Base-by-base conservation (phyloP, 345 rosid species). In the Hypericum perforatum region DNA sequence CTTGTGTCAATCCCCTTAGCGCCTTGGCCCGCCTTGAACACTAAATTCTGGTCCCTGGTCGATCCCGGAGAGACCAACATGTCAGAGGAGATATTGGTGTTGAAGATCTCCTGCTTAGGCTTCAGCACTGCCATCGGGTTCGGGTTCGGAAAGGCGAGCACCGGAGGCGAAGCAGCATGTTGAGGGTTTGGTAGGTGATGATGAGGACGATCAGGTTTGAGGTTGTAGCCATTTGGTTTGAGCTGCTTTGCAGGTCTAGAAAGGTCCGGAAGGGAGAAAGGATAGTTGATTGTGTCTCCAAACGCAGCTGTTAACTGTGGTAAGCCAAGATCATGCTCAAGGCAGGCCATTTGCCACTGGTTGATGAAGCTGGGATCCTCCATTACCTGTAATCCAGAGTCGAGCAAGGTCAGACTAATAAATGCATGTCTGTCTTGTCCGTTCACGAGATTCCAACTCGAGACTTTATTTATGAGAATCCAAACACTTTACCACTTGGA, bases 261-360 rank as follows among this genome's bases (percentile, higher is more conserved):
- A 15, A 37, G 54, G 53, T 37, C 13, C 3, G 22, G n/a, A 7
- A 42, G 46, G 62, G 42, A 45, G 11, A 58, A 63, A 50, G 58
- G 61, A 5, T 59, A 58, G 36, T 69, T 69, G 37, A 64, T 63
- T 39, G 72, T 73, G 52, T 70, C 82, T 41, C 61, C 82, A 22
- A 72, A 75, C 11, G 77, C 77, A 62, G 75, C 65, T 61, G 76
- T 44, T 42, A 60, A 10, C 5, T 80, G 82, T 5, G 63, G 62
- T 40, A 63, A 22, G 65, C 49, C 57, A 16, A 63, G 46, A 16
- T 79, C 81, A 46, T 22, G 32, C 32, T 79, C 89, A 32, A 59
- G 13, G n/a, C 70, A 63, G 59, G 63, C 71, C 74, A 64, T 59
- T 9, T 68, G 68, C 85, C 83, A 79, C 39, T 69, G 89, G 41